Evolutionary conservation across 768 basidiomycete species (phyloP).

Genomic region (Mycena metata): DNA sequence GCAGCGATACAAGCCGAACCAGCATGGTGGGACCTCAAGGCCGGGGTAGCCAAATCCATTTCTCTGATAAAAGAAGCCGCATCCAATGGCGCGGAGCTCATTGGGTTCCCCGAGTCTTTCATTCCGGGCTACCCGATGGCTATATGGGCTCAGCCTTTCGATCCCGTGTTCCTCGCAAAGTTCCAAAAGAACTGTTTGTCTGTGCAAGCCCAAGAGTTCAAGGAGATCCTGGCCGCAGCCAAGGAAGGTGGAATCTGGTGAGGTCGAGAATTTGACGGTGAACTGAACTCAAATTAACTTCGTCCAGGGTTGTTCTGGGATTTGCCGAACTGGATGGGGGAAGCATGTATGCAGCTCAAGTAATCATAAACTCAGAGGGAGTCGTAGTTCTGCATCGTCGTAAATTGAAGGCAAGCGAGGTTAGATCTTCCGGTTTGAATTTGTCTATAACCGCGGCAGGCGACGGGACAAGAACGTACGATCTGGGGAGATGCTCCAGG

Average conservation of each 20-base stretch:
- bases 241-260: conserved; percentile 39
- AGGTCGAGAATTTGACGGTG: not conserved
- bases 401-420: conserved; percentile 30
- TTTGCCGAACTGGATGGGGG: conserved; percentile 35
- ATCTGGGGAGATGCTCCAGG: conserved; percentile 40
- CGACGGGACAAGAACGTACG: conserved; percentile 40
- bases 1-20: conserved; percentile 41
- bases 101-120: conserved; percentile 42
- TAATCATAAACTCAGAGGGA: conserved; percentile 35
- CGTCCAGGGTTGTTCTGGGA: conserved; percentile 36
- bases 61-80: conserved; percentile 37
- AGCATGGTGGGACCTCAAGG: conserved; percentile 38
- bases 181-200: conserved; percentile 32
- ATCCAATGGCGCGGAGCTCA: conserved; percentile 38
- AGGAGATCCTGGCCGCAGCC: conserved; percentile 26
- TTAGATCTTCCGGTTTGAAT: not conserved
- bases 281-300: not conserved
- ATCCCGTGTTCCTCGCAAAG: conserved; percentile 31
- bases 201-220: conserved; percentile 34
- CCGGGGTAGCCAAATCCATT: conserved; percentile 32
- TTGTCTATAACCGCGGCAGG: not conserved
- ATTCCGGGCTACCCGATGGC: conserved; percentile 40
- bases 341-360: conserved; percentile 39
- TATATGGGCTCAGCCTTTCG: conserved; percentile 37
- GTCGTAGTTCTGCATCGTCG: conserved; percentile 37